phyloP scores from a whole-genome alignment of 225 moss, liverwort and hornwort species.

The Neckera pumila region DNA sequence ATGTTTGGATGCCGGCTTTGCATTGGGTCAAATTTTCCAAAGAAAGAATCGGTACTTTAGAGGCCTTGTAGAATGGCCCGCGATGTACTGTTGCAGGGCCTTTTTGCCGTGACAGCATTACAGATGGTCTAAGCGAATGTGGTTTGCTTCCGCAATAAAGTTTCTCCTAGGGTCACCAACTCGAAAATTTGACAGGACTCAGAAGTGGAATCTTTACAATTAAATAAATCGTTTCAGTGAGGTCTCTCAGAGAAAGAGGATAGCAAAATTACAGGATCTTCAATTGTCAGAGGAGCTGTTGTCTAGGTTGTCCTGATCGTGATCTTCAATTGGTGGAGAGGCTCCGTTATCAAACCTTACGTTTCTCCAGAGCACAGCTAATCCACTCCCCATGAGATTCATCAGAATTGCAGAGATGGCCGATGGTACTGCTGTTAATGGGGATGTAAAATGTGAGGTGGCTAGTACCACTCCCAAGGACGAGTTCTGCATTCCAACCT shows the following conservation, averaged over 20 bases:
- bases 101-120: too few species aligned
- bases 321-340: neutral
- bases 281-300: neutral
- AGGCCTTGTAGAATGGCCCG: too few species aligned
- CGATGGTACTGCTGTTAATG: slow-evolving; percentile 47
- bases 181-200: neutral
- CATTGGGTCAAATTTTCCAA: too few species aligned
- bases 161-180: neutral
- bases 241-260: neutral
- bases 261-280: neutral
- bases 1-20: too few species aligned
- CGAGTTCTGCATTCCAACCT: slow-evolving; percentile 69
- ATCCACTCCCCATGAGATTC: slow-evolving; percentile 62
- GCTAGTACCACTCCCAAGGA: slow-evolving; percentile 57
- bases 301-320: neutral
- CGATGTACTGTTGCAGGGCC: too few species aligned
- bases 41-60: too few species aligned
- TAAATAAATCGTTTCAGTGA: neutral
- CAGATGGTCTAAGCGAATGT: too few species aligned
- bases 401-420: slow-evolving; percentile 52
- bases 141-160: neutral
- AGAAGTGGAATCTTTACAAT: neutral
- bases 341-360: neutral
- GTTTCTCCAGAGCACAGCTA: slow-evolving; percentile 51
- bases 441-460: slow-evolving; percentile 45